These are phyloP conservation scores for Crassisporium funariophilum DNA, from an alignment of 768 basidiomycete genomes.

Conservation along the genomic window DNA sequence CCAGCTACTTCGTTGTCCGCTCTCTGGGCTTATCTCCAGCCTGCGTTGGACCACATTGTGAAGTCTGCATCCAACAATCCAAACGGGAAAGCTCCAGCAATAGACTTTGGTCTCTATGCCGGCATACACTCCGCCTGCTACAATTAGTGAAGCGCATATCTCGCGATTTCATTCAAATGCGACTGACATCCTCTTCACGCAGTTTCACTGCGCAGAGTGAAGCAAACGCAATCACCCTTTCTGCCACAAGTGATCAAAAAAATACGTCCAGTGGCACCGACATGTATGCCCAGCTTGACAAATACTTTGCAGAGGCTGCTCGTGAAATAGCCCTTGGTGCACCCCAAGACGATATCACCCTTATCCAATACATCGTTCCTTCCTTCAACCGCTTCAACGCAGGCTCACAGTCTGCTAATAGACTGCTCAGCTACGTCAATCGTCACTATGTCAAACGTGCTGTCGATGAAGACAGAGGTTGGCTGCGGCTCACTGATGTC, in stretches of 20 bases:
- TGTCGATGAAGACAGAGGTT: conserved; percentile 77
- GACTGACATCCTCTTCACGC: conserved; percentile 13
- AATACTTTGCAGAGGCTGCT: conserved; percentile 63
- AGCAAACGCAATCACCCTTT: conserved; percentile 23
- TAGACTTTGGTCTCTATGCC: conserved; percentile 73
- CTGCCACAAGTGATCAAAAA: conserved; percentile 10
- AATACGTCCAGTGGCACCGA: conserved; percentile 54
- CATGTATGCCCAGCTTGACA: conserved; percentile 73
- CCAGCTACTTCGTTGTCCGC: conserved; percentile 72
- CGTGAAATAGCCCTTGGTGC: conserved; percentile 63
- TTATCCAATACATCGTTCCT: conserved; percentile 71
- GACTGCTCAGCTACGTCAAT: conserved; percentile 79
- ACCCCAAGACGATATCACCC: conserved; percentile 64
- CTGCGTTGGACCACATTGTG: conserved; percentile 77
- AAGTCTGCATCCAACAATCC: conserved; percentile 63
- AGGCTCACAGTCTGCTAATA: conserved; percentile 67
- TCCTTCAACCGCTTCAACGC: conserved; percentile 71
- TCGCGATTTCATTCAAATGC: conserved; percentile 9
- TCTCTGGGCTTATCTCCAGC: conserved; percentile 75
- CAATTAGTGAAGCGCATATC: conserved; percentile 61
- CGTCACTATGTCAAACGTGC: conserved; percentile 78
- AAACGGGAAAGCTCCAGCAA: conserved; percentile 62
- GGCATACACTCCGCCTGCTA: conserved; percentile 83
- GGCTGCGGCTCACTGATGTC: conserved; percentile 70
- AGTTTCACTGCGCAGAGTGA: conserved; percentile 64